Base-by-base conservation (phyloP, 306 rosid species). In the Canavalia gladiata region DNA sequence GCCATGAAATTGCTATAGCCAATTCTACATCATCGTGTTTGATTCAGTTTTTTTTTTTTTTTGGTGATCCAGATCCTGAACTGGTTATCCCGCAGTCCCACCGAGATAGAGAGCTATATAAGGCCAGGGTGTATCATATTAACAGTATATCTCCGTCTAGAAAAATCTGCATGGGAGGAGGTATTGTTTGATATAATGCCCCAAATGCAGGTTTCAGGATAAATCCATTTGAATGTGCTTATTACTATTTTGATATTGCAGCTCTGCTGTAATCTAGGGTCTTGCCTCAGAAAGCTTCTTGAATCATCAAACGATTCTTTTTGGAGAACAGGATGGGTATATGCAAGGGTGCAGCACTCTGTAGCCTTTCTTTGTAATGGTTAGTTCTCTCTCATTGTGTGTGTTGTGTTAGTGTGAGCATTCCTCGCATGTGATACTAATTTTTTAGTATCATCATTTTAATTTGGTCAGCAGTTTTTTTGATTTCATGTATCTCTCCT, bases 291-390 rank as follows among this genome's bases (percentile, higher is more conserved):
- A 76, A 90, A 78, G 83, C 96, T 93, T 81, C 82, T 92, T 68
- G 89, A 83, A 58, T 87, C 82, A 10, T 83, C 90, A 60, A 75
- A 87, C 56, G 90, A 88, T 74, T 68, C 94, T 74, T 91, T 93
- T 68, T 93, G 96, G 97, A 90, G 85, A 67, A 87, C 91, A 25
- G 97, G 97, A 82, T 93, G 97, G 97, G 76, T 91, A 45, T 91
- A 86, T 39, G 56, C 86, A 43, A 89, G 96, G 85, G 87, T 88
- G 88, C 88, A 54, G 51, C 87, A 91, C 45, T 85, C 76, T 74
- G 88, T 88, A 68, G 90, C 94, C 39, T 88, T 93, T 81, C 56
- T 86, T 70, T 84, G 81, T 84, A 87, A 91, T 72, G 96, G 97
- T 93, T 56, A 84, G 92, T 57, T 64, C 72, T 77, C 49, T 41